Percentiles rank a stretch among this genome's conserved stretches.
Evolutionary conservation across 495 filamentous ascomycete genomes (phyloP).

Genomic region (Sporormia fimetaria): DNA sequence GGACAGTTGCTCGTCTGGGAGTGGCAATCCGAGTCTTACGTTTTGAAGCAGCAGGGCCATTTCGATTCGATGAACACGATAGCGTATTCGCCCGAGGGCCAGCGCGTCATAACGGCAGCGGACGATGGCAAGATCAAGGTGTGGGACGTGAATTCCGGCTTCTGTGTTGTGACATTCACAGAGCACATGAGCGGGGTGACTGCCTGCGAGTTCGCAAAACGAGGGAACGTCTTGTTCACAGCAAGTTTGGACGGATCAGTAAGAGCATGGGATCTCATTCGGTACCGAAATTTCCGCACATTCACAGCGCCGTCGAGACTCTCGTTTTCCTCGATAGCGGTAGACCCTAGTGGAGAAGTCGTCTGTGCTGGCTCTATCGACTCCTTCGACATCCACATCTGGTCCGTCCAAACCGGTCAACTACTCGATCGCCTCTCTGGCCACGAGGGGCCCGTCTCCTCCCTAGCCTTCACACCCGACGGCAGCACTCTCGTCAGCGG

Average conservation of each 20-base stretch:
- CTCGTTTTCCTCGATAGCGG: conserved; percentile 84
- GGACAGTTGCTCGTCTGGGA: conserved; percentile 97
- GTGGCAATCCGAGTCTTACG: conserved; percentile 99
- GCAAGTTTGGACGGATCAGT: conserved; percentile 87
- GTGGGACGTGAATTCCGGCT: conserved; percentile 92
- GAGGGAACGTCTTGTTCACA: conserved; percentile 89
- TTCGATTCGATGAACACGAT: conserved; percentile 93
- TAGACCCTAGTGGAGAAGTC: conserved; percentile 93
- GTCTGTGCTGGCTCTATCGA: conserved; percentile 91
- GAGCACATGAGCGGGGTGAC: conserved; percentile 93
- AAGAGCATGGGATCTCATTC: conserved; percentile 89
- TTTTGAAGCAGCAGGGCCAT: conserved; percentile 94
- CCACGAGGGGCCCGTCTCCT: conserved; percentile 85
- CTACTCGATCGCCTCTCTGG: conserved; percentile 81
- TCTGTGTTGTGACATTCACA: conserved; percentile 95
- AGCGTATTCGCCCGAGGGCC: conserved; percentile 85
- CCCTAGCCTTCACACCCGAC: conserved; percentile 76
- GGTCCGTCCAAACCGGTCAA: conserved; percentile 97
- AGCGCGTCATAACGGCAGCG: conserved; percentile 79
- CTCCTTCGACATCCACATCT: conserved; percentile 93
- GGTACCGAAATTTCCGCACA: conserved; percentile 92
- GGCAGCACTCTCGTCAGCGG: conserved; percentile 75
- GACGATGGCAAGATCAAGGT: conserved; percentile 98
- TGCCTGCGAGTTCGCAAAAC: conserved; percentile 88
- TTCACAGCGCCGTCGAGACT: conserved; percentile 87